A percentile compares a stretch with the other conserved stretches of the same genome.
These are phyloP conservation scores for Suhomyces bolitotheri DNA, from an alignment of 1,139 yeast genomes.

Conservation along the genomic window DNA sequence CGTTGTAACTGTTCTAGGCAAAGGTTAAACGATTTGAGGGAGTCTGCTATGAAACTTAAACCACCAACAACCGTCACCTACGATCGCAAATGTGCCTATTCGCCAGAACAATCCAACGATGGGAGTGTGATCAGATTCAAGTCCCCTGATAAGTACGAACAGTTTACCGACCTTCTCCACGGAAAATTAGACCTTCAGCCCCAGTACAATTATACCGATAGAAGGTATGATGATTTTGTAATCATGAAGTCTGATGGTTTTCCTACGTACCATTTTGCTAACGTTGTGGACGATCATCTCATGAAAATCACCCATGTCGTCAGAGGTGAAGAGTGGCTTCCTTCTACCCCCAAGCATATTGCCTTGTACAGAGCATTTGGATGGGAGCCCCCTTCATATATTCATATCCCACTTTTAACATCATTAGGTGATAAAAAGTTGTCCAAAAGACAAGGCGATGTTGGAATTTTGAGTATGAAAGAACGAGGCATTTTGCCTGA, in stretches of 20 bases:
- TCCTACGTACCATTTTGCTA: slow-evolving; percentile 97
- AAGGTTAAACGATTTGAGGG: slow-evolving; percentile 65
- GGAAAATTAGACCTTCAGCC: slow-evolving; percentile 78
- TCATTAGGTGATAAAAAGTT: slow-evolving; percentile 74
- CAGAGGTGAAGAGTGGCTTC: slow-evolving; percentile 97
- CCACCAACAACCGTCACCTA: slow-evolving; percentile 94
- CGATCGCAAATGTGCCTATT: slow-evolving; percentile 71
- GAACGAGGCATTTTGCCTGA: slow-evolving; percentile 75
- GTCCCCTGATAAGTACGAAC: slow-evolving; percentile 70
- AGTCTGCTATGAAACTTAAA: slow-evolving; percentile 67
- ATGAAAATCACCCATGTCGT: slow-evolving; percentile 94
- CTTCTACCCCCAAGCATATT: slow-evolving; percentile 92
- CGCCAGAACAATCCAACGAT: slow-evolving; percentile 19
- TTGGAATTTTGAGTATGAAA: slow-evolving; percentile 61
- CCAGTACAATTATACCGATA: slow-evolving; percentile 67
- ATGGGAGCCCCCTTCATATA: slow-evolving; percentile 77
- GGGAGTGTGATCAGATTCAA: slow-evolving; percentile 58
- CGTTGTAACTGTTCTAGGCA: slow-evolving; percentile 84
- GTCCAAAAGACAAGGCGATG: slow-evolving; percentile 83
- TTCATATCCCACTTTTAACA: slow-evolving; percentile 89
- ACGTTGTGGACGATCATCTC: slow-evolving; percentile 89
- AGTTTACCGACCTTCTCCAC: slow-evolving; percentile 70
- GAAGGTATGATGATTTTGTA: slow-evolving; percentile 86
- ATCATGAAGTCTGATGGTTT: slow-evolving; percentile 85
- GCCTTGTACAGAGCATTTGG: slow-evolving; percentile 85